Base-by-base conservation (phyloP, 768 basidiomycete species). In the Hirschioporus abietinus region DNA sequence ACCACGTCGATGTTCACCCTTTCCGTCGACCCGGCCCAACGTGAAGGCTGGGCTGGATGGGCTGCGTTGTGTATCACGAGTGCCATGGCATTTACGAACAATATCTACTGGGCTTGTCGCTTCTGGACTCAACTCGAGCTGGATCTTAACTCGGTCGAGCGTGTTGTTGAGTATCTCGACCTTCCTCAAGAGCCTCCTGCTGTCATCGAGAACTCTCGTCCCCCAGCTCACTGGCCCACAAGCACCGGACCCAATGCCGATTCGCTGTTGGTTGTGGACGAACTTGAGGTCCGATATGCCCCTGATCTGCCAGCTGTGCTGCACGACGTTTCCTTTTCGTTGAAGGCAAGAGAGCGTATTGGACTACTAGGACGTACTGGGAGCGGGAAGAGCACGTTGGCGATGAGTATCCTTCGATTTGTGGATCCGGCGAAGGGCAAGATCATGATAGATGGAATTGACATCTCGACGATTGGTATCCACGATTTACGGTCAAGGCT, bases 161-260 rank as follows among this genome's bases (percentile, higher is more conserved):
- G 95, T 67, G 84, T 96, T 17, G 87, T 93, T 7, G 95, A 96
- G 80, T 96, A 96, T 79, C 86, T 96, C 26, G 86, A 92, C 64
- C 82, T 97, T 6, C 93, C 93, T 0, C 92, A 94, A 74, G 94
- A 96, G 73, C 90, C 95, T 0, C 87, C 92, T 1, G 82, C 88
- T 0, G 72, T 90, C 66, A 89, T 95, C 63, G 89, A 93, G 69
- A 83, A 83, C 0, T 84, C 83, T 66, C 85, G 92, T 7, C 89
- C 88, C 1, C 95, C 95, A 0, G 95, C 95, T 0, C 95, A 95
- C 72, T 97, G 95, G 95, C 95, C 95, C 0, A 93, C 93, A 0
- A 87, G 83, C 66, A 80, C 88, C 20, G 83, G 81, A 62, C 66
- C 71, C 35, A 74, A 76, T 63, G 78, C 83, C 8, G 80, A 87